Conservation (phyloP, 148 eudicot species). For the Camellia sinensis region DNA sequence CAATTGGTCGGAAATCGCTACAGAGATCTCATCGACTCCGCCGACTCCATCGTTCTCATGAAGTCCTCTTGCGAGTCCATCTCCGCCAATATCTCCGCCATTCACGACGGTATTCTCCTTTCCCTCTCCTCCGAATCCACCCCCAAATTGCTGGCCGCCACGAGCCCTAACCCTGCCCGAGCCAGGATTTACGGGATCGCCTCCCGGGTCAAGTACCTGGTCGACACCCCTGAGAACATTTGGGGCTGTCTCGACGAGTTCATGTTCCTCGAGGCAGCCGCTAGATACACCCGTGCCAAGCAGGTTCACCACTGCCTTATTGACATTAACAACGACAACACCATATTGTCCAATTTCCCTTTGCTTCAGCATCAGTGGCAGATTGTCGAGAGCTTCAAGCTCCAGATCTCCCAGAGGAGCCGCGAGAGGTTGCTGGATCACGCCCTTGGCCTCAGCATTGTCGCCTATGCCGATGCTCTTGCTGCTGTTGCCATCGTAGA, state of each 20-base stretch:
- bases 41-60: constrained; percentile 82
- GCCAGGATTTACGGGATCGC: constrained; percentile 66
- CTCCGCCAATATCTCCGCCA: constrained; percentile 51
- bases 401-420: constrained; percentile 88
- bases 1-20: constrained; percentile 84
- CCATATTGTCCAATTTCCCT: constrained; percentile 66
- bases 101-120: constrained; percentile 26
- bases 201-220: constrained; percentile 85
- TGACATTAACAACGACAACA: constrained; percentile 35
- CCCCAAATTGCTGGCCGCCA: constrained; percentile 21
- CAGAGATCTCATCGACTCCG: constrained; percentile 88
- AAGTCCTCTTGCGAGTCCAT: constrained; percentile 75
- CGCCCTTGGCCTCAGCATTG: constrained; percentile 30
- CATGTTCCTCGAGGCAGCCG: constrained; percentile 78
- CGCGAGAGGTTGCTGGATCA: constrained; percentile 74
- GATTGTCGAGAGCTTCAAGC: constrained; percentile 88
- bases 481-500: constrained; percentile 82
- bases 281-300: constrained; percentile 72
- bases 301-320: constrained; percentile 56
- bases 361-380: constrained; percentile 93
- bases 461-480: constrained; percentile 76
- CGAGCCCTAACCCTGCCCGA: constrained; percentile 40
- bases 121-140: constrained; percentile 31
- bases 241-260: constrained; percentile 96
- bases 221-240: constrained; percentile 92